These are phyloP conservation scores for Cladophialophora carrionii DNA, from an alignment of 2,329 filamentous ascomycete species.

Conservation along the genomic window DNA sequence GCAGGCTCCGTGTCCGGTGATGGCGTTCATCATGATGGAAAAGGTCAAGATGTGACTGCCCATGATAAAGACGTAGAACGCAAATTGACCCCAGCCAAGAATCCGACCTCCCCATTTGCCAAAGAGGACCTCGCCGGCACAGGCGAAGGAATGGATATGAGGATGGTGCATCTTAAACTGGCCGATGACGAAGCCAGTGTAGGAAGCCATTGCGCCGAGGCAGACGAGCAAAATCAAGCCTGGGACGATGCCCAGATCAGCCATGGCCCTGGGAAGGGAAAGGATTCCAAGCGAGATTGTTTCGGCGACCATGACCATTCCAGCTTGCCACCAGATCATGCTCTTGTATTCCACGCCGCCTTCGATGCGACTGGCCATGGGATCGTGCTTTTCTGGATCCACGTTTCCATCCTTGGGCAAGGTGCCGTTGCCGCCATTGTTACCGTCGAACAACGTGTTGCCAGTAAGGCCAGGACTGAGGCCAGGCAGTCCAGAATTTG, in stretches of 20 bases:
- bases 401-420: conserved; percentile 13
- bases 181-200: conserved; percentile 64
- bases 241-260: conserved; percentile 57
- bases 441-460: conserved; percentile 5
- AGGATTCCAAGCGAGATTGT: conserved; percentile 63
- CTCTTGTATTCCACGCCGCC: conserved; percentile 33
- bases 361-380: conserved; percentile 27
- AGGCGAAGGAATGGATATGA: conserved; percentile 67
- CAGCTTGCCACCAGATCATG: conserved; percentile 35
- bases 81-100: conserved; percentile 62
- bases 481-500: neutral
- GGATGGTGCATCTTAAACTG: conserved; percentile 59
- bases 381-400: conserved; percentile 18
- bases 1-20: conserved; percentile 65
- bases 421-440: conserved; percentile 4
- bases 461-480: conserved; percentile 4
- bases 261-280: conserved; percentile 58
- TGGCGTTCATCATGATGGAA: conserved; percentile 67
- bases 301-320: conserved; percentile 60
- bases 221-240: conserved; percentile 59
- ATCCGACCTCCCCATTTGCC: conserved; percentile 61
- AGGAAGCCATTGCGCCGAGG: conserved; percentile 61
- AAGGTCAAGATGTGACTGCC: conserved; percentile 72
- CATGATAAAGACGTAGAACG: conserved; percentile 71
- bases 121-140: conserved; percentile 65